Evolutionary conservation across 2,329 filamentous ascomycete genomes (phyloP), one percentile per base, ranked within the genome.

Genomic region (Exophiala mesophila): DNA sequence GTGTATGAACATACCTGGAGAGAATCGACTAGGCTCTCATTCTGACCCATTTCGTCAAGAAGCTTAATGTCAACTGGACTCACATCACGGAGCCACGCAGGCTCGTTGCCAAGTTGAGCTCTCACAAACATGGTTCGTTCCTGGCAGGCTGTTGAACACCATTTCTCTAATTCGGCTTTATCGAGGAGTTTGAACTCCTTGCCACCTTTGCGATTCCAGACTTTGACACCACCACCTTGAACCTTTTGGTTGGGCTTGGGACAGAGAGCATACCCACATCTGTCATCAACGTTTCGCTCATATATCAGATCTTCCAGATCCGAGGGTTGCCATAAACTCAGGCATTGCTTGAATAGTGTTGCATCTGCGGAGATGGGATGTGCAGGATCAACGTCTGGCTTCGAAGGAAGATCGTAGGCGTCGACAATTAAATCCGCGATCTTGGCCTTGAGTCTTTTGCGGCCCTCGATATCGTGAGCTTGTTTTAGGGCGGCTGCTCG

Each of bases 291-390:
- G 62, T 94, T 94, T 57, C 92, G 85, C 70, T 98, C 92, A 52
- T 84, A 77, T 47, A 96, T 81, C 36, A 97, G 71, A 52, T 86
- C 84, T 59, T 95, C 88, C 68, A 94, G 94, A 68, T 98, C 90
- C 39, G 77, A 74, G 1, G 89, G 87, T 60, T 90, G 86, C 65
- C 96, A 97, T 31, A 79, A 72, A 7, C 74, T 68, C 17, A 97
- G 68, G 24, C 78, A 74, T 3, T 70, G 59, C 55, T 82, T 80
- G 66, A 97, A 88, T 40, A 69, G 67, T 28, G 66, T 61, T 1
- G 73, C 73, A 60, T 95, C 88, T 21, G 73, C 61, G 1, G 73
- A 57, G 5, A 78, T 71, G 2, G 78, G 77, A 2, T 66, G 61
- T 13, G 67, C 67, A 19, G 77, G 67, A 55, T 75, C 68, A 32